Evolutionary conservation across 108 stramenopile species (phyloP).

Genomic region (Fragilariopsis cylindrus): DNA sequence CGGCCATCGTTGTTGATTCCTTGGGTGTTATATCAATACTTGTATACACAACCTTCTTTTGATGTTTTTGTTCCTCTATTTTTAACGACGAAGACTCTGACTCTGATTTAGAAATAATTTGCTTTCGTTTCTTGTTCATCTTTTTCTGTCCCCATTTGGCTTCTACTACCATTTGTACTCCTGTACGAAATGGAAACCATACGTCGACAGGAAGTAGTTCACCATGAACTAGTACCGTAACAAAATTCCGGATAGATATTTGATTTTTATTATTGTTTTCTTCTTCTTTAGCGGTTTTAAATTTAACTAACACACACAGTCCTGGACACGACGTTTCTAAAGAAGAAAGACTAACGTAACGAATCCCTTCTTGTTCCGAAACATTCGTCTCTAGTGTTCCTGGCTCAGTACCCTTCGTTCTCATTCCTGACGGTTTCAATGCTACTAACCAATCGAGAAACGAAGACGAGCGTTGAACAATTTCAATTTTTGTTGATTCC

Average conservation of each 20-base stretch:
- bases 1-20: not conserved
- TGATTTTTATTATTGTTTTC: not conserved
- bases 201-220: constrained; percentile 23
- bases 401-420: constrained; percentile 40
- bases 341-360: constrained; percentile 37
- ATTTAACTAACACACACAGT: constrained; percentile 39
- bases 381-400: constrained; percentile 27
- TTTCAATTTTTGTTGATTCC: constrained; percentile 4
- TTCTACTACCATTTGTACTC: constrained; percentile 26
- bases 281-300: not conserved
- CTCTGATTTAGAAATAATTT: not conserved
- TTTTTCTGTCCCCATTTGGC: constrained; percentile 38
- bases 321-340: constrained; percentile 65
- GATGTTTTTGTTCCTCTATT: constrained; percentile 8
- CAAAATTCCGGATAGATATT: constrained; percentile 24
- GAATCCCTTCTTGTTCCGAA: constrained; percentile 23
- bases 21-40: no score
- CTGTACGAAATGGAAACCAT: constrained; percentile 40
- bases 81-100: constrained; percentile 2
- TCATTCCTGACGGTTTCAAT: constrained; percentile 54
- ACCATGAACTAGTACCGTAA: constrained; percentile 59
- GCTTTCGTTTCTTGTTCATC: constrained; percentile 31
- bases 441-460: constrained; percentile 30
- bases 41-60: not conserved
- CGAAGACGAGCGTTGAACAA: constrained; percentile 15